Evolutionary conservation across 352 stramenopile species (phyloP).

Genomic region (Globisporangium alternatum): DNA sequence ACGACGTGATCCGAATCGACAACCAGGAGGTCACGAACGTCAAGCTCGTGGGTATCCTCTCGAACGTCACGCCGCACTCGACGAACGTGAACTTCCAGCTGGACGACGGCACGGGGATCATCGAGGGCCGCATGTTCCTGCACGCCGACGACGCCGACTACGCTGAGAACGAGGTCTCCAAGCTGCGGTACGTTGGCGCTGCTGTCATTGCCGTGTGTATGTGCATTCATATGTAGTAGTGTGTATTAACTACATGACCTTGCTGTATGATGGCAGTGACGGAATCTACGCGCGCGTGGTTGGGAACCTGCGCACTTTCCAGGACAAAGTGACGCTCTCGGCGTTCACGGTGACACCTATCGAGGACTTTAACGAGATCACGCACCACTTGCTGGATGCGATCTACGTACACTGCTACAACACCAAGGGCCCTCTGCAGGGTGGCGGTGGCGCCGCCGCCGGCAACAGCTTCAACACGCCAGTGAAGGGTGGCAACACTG

Average conservation of each 20-base stretch:
- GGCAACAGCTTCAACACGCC: conserved; percentile 29
- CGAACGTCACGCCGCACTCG: conserved; percentile 68
- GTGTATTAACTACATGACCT: background rate
- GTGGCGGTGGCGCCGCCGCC: conserved; percentile 22
- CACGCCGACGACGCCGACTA: conserved; percentile 83
- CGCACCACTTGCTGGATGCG: conserved; percentile 93
- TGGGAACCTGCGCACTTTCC: conserved; percentile 91
- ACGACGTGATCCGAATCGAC: conserved; percentile 87
- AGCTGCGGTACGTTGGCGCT: conserved; percentile 33
- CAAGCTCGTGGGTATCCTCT: conserved; percentile 87
- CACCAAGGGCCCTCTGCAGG: conserved; percentile 54
- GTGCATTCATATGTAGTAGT: too few species aligned
- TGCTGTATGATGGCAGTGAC: conserved; percentile 30
- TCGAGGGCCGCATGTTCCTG: conserved; percentile 92
- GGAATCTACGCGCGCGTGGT: conserved; percentile 90
- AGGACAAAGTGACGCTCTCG: conserved; percentile 84
- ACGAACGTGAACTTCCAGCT: conserved; percentile 92
- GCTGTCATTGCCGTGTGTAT: background rate
- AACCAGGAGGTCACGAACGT: conserved; percentile 86
- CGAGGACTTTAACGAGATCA: conserved; percentile 93
- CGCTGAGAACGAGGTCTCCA: conserved; percentile 53
- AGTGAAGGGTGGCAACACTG: conserved; percentile 27
- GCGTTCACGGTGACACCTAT: conserved; percentile 87
- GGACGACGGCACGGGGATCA: conserved; percentile 92
- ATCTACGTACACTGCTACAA: conserved; percentile 91